These are phyloP conservation scores for Mycena belliarum DNA, from an alignment of 768 basidiomycete genomes.

Conservation along the genomic window DNA sequence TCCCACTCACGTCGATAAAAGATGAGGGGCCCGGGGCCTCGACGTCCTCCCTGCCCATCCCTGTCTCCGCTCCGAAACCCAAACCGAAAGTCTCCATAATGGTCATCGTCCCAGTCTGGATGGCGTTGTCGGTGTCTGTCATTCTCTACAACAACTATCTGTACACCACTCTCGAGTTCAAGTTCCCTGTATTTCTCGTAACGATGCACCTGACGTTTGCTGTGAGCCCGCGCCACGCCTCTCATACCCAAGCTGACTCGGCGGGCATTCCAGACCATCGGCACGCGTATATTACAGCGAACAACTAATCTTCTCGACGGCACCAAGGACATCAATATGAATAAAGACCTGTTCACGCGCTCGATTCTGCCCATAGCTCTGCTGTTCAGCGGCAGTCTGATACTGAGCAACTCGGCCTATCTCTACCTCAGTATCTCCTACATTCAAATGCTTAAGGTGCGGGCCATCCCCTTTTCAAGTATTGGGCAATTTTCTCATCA, in stretches of 20 bases:
- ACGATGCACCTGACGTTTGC: conserved; percentile 68
- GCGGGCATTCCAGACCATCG: conserved; percentile 58
- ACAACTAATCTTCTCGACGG: conserved; percentile 83
- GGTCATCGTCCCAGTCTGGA: conserved; percentile 90
- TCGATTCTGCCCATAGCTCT: conserved; percentile 93
- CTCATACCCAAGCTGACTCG: conserved; percentile 88
- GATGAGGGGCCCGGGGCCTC: conserved; percentile 33
- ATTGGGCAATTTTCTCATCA: conserved; percentile 41
- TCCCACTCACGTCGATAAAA: conserved; percentile 14
- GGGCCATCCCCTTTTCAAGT: conserved; percentile 29
- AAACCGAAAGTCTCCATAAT: conserved; percentile 63
- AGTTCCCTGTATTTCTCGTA: conserved; percentile 90
- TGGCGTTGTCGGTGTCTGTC: conserved; percentile 82
- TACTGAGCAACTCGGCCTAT: conserved; percentile 84
- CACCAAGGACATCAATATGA: conserved; percentile 76
- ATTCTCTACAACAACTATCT: conserved; percentile 96
- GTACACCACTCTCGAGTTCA: conserved; percentile 82
- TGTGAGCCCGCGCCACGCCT: conserved; percentile 58
- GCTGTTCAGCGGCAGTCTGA: conserved; percentile 87
- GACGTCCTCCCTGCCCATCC: conserved; percentile 31
- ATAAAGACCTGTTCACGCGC: conserved; percentile 72
- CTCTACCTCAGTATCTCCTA: conserved; percentile 92
- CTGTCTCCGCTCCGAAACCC: conserved; percentile 59
- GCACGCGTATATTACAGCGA: conserved; percentile 82
- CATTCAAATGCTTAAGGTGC: conserved; percentile 94